Base-by-base conservation (phyloP, 352 stramenopile genomes). In the Globisporangium middletonii region DNA sequence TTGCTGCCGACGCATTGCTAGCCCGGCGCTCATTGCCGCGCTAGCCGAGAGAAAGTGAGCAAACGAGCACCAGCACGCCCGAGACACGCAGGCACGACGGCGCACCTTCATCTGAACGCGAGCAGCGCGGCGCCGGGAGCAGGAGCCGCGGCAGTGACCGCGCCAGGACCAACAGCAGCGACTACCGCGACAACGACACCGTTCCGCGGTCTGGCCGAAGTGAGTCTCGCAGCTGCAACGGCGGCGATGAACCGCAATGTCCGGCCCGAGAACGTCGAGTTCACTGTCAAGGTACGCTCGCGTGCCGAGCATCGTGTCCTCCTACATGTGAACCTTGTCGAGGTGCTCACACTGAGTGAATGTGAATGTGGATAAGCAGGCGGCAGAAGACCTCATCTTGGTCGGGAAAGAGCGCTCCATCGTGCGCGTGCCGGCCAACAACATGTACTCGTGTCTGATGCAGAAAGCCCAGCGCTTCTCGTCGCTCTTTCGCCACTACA, bases 401-500 rank as follows among this genome's bases (percentile, higher is more conserved):
- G 80, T 75, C 18, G 83, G 84, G 57, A 88, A 82, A 47, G 82
- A 92, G 61, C 80, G 83, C 30, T 92, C 82, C 28, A 92, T 94
- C 60, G 77, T 92, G 59, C 84, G 84, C 52, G 84, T 92, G 48
- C 67, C 84, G 0, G 82, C 82, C 44, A 94, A 91, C 75, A 92
- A 92, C 63, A 90, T 92, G 80, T 92, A 92, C 69, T 92, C 84
- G 67, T 99, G 96, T 64, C 76, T 99, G 50, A 99, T 99, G 96
- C 88, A 98, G 53, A 98, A 98, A 73, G 98, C 95, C 19, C 96
- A 99, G 77, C 88, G 94, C 19, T 99, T 99, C 70, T 98, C 92
- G 30, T 98, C 87, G 55, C 85, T 99, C 19, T 99, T 99, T 64
- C 94, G 95, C 50, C 96, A 99, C 76, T 99, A 99, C 73, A 98